Evolutionary conservation across 345 rosid genomes (phyloP).

Genomic region (Dimocarpus longan): DNA sequence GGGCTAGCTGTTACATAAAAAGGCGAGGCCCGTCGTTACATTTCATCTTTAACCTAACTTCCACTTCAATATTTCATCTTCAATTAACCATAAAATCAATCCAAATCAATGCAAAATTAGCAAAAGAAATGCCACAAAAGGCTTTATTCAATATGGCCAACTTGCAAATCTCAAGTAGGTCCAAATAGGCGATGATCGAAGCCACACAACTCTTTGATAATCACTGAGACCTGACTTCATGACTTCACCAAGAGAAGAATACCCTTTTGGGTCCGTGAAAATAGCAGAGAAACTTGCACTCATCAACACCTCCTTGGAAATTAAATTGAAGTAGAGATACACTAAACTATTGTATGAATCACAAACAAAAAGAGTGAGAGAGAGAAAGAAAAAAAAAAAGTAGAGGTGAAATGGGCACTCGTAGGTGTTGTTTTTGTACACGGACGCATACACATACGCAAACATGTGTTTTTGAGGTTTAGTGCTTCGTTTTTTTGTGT

Average conservation of each 20-base stretch:
- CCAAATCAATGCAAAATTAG: constrained; percentile 54
- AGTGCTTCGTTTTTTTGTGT: background rate
- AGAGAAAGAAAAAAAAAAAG: too few relatives aligned
- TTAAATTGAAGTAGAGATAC: background rate
- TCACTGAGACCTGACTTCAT: constrained; percentile 60
- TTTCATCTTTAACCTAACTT: too few relatives aligned
- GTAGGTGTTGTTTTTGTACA: too few relatives aligned
- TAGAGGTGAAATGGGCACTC: too few relatives aligned
- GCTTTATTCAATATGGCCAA: constrained; percentile 71
- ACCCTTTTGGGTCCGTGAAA: constrained; percentile 27
- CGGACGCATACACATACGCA: constrained; percentile 9
- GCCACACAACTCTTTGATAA: constrained; percentile 87
- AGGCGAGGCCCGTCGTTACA: too few relatives aligned
- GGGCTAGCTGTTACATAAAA: too few relatives aligned
- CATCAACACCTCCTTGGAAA: constrained; percentile 26
- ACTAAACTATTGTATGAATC: background rate
- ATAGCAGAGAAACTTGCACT: constrained; percentile 58
- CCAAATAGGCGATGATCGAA: constrained; percentile 55
- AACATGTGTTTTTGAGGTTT: background rate
- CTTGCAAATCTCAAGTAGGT: constrained; percentile 82
- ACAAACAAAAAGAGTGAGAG: too few relatives aligned
- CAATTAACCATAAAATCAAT: too few relatives aligned
- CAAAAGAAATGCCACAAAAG: constrained; percentile 87
- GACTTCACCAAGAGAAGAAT: constrained; percentile 15
- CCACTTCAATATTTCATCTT: too few relatives aligned